Base-by-base conservation (phyloP, 345 rosid species). In the Nephelium lappaceum region DNA sequence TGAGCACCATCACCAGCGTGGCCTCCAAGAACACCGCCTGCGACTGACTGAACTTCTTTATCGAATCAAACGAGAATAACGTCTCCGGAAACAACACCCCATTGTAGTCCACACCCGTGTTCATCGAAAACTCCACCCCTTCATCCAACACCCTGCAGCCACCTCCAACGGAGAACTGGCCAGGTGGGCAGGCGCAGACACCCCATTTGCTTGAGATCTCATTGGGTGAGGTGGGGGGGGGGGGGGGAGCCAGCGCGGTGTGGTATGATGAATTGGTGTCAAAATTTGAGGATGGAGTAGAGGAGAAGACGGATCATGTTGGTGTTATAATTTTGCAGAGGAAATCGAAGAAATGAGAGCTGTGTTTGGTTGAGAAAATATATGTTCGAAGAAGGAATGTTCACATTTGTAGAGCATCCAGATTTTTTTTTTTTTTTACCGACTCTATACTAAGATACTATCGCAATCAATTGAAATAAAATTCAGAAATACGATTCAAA, bases 11-110 rank as follows among this genome's bases (percentile, higher is more conserved):
- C 15, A 89, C 85, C 1, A 86, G 80, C 51, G 98, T 96, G 21
- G 97, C 98, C 88, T 96, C 99, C 74, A 96, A 73, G 89, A 96
- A 96, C 6, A 96, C 86, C 11, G 97, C 99, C 82, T 96, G 97
- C 6, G 99, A 96, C 79, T 92, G 95, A 63, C 93, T 91, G 79
- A 94, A 88, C 88, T 88, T 91, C 79, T 81, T 87, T 76, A 96
- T 88, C 5, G 91, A 83, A 23, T 96, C 97, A 79, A 94, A 96
- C 1, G 91, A 80, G 74, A 96, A 88, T 15, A 96, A 68, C 7
- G 92, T 85, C 74, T 84, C 91, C 0, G 95, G 94, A 68, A 94
- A 88, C 8, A 91, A 87, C 1, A 84, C 0, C 6, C 85, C 72
- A 76, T 31, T 83, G 82, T 57, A 83, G 51, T 83, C 90, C 25